phyloP scores from a whole-genome alignment of 768 basidiomycete genomes.

The Boletus huronensis region DNA sequence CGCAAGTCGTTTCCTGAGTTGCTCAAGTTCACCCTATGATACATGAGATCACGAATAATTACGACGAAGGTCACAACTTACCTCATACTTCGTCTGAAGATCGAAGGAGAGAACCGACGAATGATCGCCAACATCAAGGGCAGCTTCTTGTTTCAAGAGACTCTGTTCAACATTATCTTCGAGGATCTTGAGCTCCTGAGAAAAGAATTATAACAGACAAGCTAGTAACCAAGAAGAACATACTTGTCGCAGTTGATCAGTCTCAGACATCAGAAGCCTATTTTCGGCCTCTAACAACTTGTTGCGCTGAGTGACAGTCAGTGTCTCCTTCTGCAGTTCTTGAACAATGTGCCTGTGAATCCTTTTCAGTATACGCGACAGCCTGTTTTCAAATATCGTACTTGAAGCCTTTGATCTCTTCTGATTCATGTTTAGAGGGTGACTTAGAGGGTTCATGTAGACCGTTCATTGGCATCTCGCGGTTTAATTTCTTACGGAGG shows the following conservation, averaged over 20 bases:
- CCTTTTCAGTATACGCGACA: neutral
- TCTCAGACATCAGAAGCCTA: conserved; percentile 50
- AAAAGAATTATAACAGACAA: neutral
- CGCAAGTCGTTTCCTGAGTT: conserved; percentile 61
- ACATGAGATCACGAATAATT: neutral
- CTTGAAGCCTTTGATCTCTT: conserved; percentile 83
- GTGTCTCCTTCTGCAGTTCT: conserved; percentile 81
- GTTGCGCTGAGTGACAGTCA: conserved; percentile 55
- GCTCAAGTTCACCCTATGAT: conserved; percentile 60
- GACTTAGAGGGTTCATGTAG: conserved; percentile 30
- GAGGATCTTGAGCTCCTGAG: conserved; percentile 68
- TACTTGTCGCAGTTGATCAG: conserved; percentile 72
- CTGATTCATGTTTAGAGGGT: conserved; percentile 50
- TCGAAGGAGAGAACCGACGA: conserved; percentile 25
- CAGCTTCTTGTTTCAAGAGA: conserved; percentile 49
- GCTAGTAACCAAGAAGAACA: neutral
- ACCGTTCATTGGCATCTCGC: conserved; percentile 50
- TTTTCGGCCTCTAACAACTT: conserved; percentile 79
- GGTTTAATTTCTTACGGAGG: conserved; percentile 55
- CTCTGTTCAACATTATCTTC: conserved; percentile 72
- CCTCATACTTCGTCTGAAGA: conserved; percentile 52
- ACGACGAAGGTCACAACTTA: conserved; percentile 22
- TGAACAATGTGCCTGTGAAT: conserved; percentile 74
- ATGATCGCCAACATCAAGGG: conserved; percentile 24
- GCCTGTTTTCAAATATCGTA: conserved; percentile 26